Base-by-base conservation (phyloP, 345 rosid species). In the Camelina hispida region DNA sequence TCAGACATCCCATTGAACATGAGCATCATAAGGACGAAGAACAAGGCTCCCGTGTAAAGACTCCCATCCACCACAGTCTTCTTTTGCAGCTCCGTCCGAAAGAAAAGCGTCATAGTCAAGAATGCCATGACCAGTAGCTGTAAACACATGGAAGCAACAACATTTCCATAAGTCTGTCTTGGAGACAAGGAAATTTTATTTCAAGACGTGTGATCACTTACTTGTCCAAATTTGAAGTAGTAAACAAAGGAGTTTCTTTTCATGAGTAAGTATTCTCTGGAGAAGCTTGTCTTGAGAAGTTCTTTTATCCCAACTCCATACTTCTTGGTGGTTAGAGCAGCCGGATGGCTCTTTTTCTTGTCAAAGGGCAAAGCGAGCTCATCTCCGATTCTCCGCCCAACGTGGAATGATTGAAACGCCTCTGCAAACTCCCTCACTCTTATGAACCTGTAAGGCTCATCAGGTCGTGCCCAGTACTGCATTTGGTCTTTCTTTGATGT, bases 401-500 rank as follows among this genome's bases (percentile, higher is more conserved):
- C 84, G 14, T 84, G 84, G 72, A 86, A 85, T 11, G 85, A 82
- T 16, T 84, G 85, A 73, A 87, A 93, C 54, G 97, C 95, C 74
- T 83, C 89, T 9, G 87, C 79, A 32, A 93, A 90, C 72, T 90
- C 91, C 20, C 72, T 62, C 50, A 82, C 93, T 7, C 81, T 79
- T 22, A 90, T 75, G 77, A 84, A 93, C 55, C 82, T 78, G 66
- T 93, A 87, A 69, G 91, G 88, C 69, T 84, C 84, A 40, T 86
- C 84, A 71, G 64, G 81, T 15, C 69, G 62, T 32, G 81, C 64
- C 96, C 97, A 92, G 52, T 92, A 90, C 82, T 88, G 93, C 81
- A 68, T 62, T 69, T 90, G 96, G 83, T 93, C 98, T 78, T 93
- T 90, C 80, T 8, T 85, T 6, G 96, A 93, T 44, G 96, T 90